These are phyloP conservation scores for Kazachstania psychrophila DNA, from an alignment of 805 yeast genomes.

Conservation along the genomic window DNA sequence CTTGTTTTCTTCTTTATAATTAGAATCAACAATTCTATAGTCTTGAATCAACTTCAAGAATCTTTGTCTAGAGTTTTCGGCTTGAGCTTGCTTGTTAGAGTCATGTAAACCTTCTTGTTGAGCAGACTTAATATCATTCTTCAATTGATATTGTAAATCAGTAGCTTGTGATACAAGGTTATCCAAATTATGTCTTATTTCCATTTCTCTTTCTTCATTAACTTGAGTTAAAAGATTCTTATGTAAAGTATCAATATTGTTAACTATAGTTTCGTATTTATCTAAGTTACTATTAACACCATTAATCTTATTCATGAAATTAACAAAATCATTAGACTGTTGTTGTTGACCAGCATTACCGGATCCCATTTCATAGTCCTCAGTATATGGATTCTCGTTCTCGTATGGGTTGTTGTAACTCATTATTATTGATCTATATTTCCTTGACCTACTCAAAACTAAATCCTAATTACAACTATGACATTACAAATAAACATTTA, in stretches of 20 bases:
- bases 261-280: constrained; percentile 60
- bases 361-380: constrained; percentile 4
- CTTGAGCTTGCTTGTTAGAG: constrained; percentile 78
- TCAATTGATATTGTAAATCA: constrained; percentile 65
- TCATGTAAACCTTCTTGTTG: constrained; percentile 65
- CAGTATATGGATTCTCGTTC: constrained; percentile 17
- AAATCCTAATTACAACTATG: no score
- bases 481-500: no score
- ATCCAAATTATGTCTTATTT: constrained; percentile 68
- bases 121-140: constrained; percentile 63
- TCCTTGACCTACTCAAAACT: background rate
- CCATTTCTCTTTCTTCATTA: constrained; percentile 58
- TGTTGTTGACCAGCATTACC: background rate
- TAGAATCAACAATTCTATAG: constrained; percentile 77
- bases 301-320: constrained; percentile 61
- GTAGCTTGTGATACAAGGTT: constrained; percentile 68
- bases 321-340: constrained; percentile 42
- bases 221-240: constrained; percentile 62
- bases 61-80: constrained; percentile 76
- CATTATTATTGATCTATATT: constrained; percentile 10
- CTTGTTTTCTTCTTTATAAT: constrained; percentile 74
- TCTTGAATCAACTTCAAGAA: constrained; percentile 81
- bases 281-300: constrained; percentile 59
- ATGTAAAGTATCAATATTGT: constrained; percentile 62
- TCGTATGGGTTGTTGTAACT: constrained; percentile 29